Evolutionary conservation across 192 early-diverging fungal genomes (phyloP).

Genomic region (Martensiomyces pterosporus): DNA sequence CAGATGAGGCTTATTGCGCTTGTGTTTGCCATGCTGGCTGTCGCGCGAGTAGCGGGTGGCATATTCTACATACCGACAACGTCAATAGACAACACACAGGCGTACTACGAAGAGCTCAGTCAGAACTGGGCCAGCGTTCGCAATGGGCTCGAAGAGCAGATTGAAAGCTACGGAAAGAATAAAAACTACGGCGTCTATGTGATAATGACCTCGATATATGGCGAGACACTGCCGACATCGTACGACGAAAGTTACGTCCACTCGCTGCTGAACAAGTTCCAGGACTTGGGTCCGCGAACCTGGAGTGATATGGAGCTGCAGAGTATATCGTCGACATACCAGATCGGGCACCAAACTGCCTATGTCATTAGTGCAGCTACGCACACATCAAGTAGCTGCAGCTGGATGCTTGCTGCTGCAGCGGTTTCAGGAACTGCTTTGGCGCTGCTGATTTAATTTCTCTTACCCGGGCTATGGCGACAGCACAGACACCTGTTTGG

Average conservation of each 20-base stretch:
- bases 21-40: slow-evolving; percentile 1
- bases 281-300: slow-evolving; percentile 10
- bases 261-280: slow-evolving; percentile 16
- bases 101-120: slow-evolving; percentile 19
- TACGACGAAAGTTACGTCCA: slow-evolving; percentile 15
- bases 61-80: slow-evolving; percentile 22
- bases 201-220: slow-evolving; percentile 15
- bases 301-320: slow-evolving; percentile 22
- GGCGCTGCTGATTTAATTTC: too few relatives aligned
- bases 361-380: not conserved
- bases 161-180: slow-evolving; percentile 2
- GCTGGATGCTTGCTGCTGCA: too few relatives aligned
- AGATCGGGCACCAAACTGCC: slow-evolving; percentile 6
- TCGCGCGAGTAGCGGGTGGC: not conserved
- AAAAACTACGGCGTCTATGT: slow-evolving; percentile 19
- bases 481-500: too few relatives aligned
- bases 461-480: too few relatives aligned
- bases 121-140: slow-evolving; percentile 14
- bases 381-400: too few relatives aligned
- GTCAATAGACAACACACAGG: slow-evolving; percentile 19
- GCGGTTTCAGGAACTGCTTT: too few relatives aligned
- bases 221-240: slow-evolving; percentile 2
- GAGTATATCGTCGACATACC: slow-evolving; percentile 6
- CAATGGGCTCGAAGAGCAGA: slow-evolving; percentile 5
- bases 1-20: too few relatives aligned